Base-by-base conservation (phyloP, 257 asterid genomes). In the Forsythia viridissima region DNA sequence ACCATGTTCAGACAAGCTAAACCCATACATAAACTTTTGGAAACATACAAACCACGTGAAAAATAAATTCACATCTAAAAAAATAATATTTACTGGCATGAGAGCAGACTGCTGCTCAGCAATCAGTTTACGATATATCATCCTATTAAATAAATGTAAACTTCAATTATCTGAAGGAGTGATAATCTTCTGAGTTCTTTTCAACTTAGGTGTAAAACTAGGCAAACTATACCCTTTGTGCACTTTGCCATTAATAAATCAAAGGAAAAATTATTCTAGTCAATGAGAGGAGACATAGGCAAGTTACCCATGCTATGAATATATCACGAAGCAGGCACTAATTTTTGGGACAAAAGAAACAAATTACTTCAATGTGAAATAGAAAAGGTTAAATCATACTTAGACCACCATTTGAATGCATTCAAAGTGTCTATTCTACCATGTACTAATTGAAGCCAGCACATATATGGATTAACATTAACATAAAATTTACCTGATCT, bases 401-500 rank as follows among this genome's bases (percentile, higher is more conserved):
- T 24, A 15, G 43, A 46, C 43, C n/a, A 10, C n/a, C 66, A 24
- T 72, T 30, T 24, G 6, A 30, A 11, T 7, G 30, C 66, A 48
- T 37, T 15, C 13, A 6, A 63, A 30, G 5, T 10, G 6, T 71
- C 70, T 30, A 55, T 34, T 74, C 51, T 36, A 59, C 67, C 16
- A 46, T 4, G 37, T 34, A 21, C 30, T 68, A 67, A 68, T 38
- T 73, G 68, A 66, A 73, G 36, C 40, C 37, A n/a, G 74, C 61
- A 36, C n/a, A 51, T 9, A 6, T 15, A 48, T 57, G 36, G 61
- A 77, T 39, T 57, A 59, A 69, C 52, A 36, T 30, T 21, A 51
- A 75, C 5, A 79, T 70, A 71, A 36, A 13, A 12, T 48, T 73
- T 81, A 87, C 92, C 92, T 89, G 84, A 86, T 86, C 84, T 87